Evolutionary conservation across 331 rosid genomes (phyloP).

Genomic region (Stylosanthes scabra): DNA sequence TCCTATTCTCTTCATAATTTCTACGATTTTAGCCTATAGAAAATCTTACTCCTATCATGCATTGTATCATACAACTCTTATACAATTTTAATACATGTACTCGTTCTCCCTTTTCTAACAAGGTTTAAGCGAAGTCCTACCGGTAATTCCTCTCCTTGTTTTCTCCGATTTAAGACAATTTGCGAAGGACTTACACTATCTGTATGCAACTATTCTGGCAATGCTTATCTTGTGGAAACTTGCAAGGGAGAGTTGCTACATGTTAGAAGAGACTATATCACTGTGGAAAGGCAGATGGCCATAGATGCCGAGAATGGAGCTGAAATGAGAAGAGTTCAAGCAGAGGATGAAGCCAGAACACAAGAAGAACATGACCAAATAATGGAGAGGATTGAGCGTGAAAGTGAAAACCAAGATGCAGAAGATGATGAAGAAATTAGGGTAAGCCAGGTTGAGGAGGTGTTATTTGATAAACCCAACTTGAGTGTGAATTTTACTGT

Average conservation of each 20-base stretch:
- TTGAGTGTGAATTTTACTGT: not conserved
- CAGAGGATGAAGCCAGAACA: too few species aligned
- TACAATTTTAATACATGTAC: too few species aligned
- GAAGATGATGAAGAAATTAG: not conserved
- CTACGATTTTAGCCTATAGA: too few species aligned
- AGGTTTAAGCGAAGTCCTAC: not conserved
- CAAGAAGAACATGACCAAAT: not conserved
- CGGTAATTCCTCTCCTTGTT: not conserved
- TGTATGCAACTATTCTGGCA: too few species aligned
- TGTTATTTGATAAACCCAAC: not conserved
- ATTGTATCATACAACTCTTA: too few species aligned
- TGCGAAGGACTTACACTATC: not conserved
- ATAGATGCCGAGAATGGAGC: not conserved
- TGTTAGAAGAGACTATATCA: not conserved
- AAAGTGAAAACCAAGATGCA: not conserved
- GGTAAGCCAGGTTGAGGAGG: not conserved
- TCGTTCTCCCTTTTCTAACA: too few species aligned
- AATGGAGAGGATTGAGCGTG: too few species aligned
- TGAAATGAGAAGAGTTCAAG: not conserved
- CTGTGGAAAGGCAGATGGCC: too few species aligned
- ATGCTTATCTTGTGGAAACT: constrained; percentile 15
- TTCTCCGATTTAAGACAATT: not conserved
- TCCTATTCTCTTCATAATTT: too few species aligned
- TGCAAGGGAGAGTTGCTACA: not conserved
- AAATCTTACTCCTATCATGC: too few species aligned